These are phyloP conservation scores for Ramaria sp. DNA, from an alignment of 768 basidiomycete genomes.

Conservation along the genomic window DNA sequence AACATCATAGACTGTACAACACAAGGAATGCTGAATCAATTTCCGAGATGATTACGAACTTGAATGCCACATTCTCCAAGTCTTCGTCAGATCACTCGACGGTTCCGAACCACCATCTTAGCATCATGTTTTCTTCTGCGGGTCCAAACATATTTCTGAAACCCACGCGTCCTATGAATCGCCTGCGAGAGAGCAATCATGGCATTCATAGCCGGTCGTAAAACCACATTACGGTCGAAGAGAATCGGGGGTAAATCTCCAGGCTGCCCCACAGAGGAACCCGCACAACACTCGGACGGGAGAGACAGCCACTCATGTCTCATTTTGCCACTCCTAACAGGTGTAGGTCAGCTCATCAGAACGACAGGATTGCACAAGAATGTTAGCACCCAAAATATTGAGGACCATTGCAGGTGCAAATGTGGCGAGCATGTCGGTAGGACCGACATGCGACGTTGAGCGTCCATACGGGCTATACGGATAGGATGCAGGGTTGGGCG, in stretches of 20 bases:
- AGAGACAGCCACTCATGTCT: conserved; percentile 70
- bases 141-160: conserved; percentile 17
- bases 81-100: background rate
- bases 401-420: too few species aligned
- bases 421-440: too few species aligned
- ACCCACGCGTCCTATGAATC: conserved; percentile 41
- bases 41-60: background rate
- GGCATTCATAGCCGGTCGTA: conserved; percentile 65
- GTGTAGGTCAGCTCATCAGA: background rate
- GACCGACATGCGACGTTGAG: too few species aligned
- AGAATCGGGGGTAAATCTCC: conserved; percentile 35
- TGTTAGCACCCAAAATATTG: too few species aligned
- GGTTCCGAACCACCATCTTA: conserved; percentile 28
- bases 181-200: conserved; percentile 32
- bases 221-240: conserved; percentile 49
- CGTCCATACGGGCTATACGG: too few species aligned
- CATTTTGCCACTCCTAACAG: conserved; percentile 76
- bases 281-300: background rate
- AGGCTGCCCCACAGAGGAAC: background rate
- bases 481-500: too few species aligned
- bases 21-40: background rate
- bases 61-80: background rate
- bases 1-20: background rate
- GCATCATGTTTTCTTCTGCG: conserved; percentile 12
- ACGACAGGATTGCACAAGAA: too few species aligned